A percentile compares a stretch with the other conserved stretches of the same genome.
These are phyloP conservation scores for Eutrema heterophyllum DNA, from an alignment of 345 rosid species.

Conservation along the genomic window DNA sequence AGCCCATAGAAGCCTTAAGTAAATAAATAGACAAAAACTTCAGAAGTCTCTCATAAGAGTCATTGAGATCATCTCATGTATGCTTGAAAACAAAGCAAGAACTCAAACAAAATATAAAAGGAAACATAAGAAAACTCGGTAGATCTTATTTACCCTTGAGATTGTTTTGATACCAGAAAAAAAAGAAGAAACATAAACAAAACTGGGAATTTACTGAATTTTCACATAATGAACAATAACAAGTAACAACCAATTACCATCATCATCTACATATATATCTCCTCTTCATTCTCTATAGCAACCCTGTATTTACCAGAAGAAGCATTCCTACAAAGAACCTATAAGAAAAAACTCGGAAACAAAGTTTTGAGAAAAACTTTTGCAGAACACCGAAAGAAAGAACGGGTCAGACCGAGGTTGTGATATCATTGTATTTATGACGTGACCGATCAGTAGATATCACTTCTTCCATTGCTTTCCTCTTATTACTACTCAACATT, in stretches of 20 bases:
- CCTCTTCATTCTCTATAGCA: slow-evolving; percentile 10
- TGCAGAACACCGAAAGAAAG: not conserved
- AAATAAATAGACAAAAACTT: not conserved
- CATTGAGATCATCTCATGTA: not conserved
- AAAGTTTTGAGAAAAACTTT: not conserved
- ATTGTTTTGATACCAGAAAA: not conserved
- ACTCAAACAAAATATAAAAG: not conserved
- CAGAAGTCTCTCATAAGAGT: not conserved
- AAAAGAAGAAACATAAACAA: not conserved
- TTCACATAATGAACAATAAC: not conserved
- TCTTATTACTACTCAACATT: slow-evolving; percentile 29
- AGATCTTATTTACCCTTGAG: not conserved
- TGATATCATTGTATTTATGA: slow-evolving; percentile 27
- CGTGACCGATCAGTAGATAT: slow-evolving; percentile 22
- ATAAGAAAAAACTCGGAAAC: not conserved
- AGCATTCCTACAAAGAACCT: slow-evolving; percentile 21
- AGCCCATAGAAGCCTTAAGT: too few relatives aligned
- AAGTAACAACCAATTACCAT: not conserved
- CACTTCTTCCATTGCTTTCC: slow-evolving; percentile 40
- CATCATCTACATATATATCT: not conserved
- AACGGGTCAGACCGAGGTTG: slow-evolving; percentile 19
- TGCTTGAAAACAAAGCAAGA: not conserved
- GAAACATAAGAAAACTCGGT: not conserved
- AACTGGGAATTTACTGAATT: not conserved
- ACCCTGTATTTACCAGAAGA: slow-evolving; percentile 13